Conservation (phyloP, 129 eudicot genomes). For the Oenanthe sinensis region DNA sequence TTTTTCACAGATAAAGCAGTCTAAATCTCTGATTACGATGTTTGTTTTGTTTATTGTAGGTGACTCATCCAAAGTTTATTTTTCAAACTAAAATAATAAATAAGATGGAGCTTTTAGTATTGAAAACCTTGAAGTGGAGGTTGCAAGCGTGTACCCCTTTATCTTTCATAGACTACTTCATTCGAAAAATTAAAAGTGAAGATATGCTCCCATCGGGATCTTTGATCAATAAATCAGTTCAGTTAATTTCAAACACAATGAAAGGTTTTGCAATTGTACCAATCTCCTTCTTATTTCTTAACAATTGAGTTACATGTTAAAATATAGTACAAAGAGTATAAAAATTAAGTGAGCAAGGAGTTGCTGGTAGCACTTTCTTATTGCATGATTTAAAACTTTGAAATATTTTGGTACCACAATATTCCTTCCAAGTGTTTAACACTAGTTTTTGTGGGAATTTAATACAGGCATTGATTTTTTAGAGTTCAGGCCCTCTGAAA, state of each 20-base stretch:
- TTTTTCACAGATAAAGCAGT: not conserved
- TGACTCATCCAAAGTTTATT: conserved; percentile 32
- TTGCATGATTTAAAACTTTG: not conserved
- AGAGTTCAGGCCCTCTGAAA: conserved; percentile 55
- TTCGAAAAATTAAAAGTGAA: conserved; percentile 24
- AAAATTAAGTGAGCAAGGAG: too few relatives aligned
- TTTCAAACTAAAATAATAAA: conserved; percentile 39
- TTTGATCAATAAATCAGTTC: conserved; percentile 29
- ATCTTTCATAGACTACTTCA: conserved; percentile 41
- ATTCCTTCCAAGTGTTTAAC: conserved; percentile 18
- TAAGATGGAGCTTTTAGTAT: conserved; percentile 49
- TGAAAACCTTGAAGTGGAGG: conserved; percentile 41
- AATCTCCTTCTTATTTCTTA: too few relatives aligned
- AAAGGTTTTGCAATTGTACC: conserved; percentile 24
- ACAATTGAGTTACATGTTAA: not conserved
- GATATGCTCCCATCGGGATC: conserved; percentile 6
- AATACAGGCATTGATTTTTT: conserved; percentile 55
- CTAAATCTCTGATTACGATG: not conserved
- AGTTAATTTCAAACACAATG: conserved; percentile 36
- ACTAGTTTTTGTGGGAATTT: conserved; percentile 19
- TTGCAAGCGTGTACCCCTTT: conserved; percentile 45
- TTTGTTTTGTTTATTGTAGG: conserved; percentile 21
- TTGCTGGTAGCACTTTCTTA: too few relatives aligned
- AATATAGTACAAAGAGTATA: too few relatives aligned
- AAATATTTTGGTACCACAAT: not conserved